Conservation (phyloP, 2,329 filamentous ascomycete species). For the Thielaviopsis ethacetica region DNA sequence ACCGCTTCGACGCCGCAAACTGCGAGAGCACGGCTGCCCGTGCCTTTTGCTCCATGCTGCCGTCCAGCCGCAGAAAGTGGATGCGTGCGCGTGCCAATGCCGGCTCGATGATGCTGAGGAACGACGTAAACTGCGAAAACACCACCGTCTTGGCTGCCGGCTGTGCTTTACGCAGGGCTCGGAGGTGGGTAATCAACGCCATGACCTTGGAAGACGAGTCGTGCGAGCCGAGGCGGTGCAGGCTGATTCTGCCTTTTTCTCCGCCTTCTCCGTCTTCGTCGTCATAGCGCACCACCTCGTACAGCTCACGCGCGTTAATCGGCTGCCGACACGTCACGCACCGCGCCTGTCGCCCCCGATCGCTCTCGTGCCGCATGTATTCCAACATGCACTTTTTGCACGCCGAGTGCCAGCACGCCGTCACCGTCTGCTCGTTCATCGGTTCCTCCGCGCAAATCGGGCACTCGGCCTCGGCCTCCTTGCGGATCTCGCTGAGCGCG, state of each 20-base stretch:
- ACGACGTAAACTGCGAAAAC: slow-evolving; percentile 95
- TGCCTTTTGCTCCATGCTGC: slow-evolving; percentile 72
- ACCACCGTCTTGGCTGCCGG: slow-evolving; percentile 71
- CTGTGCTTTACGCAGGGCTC: slow-evolving; percentile 47
- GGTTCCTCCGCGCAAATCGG: slow-evolving; percentile 91
- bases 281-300: slow-evolving; percentile 77
- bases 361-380: slow-evolving; percentile 74
- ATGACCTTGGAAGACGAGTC: slow-evolving; percentile 81
- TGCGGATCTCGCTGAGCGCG: slow-evolving; percentile 78
- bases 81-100: slow-evolving; percentile 59
- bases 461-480: slow-evolving; percentile 76
- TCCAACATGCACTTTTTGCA: slow-evolving; percentile 87
- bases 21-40: slow-evolving; percentile 61
- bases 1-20: slow-evolving; percentile 44
- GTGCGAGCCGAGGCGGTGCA: slow-evolving; percentile 43
- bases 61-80: slow-evolving; percentile 74
- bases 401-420: slow-evolving; percentile 92
- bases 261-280: slow-evolving; percentile 25
- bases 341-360: slow-evolving; percentile 56
- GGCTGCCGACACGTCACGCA: slow-evolving; percentile 85
- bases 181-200: slow-evolving; percentile 60
- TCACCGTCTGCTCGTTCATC: slow-evolving; percentile 88
- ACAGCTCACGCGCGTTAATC: slow-evolving; percentile 71
- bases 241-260: slow-evolving; percentile 35
- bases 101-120: slow-evolving; percentile 78